Evolutionary conservation across 768 basidiomycete genomes (phyloP), one percentile per base, ranked within the genome.

Genomic region (Termitomyces sp.): DNA sequence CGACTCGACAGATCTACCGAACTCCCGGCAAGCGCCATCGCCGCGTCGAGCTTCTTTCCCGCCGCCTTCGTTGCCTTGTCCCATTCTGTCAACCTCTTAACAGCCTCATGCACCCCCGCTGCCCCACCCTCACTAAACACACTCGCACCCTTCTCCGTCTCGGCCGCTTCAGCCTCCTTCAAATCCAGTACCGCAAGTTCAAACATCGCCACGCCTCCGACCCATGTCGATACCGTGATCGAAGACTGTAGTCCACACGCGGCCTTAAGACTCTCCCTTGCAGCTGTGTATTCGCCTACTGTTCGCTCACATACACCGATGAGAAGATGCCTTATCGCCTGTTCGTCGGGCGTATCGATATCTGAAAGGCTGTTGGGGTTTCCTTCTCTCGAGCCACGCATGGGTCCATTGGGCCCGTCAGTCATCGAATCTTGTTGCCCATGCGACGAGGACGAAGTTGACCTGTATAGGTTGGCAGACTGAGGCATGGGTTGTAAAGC

Each of bases 101-200:
- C 59, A 20, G 61, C 59, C 12, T 59, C 62, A 39, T 62, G 60
- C 18, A 54, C 37, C 13, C 33, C 47, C 31, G 20, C 57, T 12
- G 55, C 60, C 2, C 24, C 58, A 9, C 64, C 51, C 54, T 47
- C 55, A 28, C 54, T n/a, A 4, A 29, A 29, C 26, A n/a, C 56
- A 51, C 56, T 41, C 61, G 69, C 55, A 39, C 52, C 64, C 51
- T 54, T 56, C 36, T 63, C 51, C 26, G 12, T 60, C 52, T 68
- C 71, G 42, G 55, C 66, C 0, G 67, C 69, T 51, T 81, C 78
- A 6, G 75, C 73, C 60, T 86, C 82, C 69, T 81, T 83, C 65
- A 92, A 71, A 57, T 87, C 85, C n/a, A 87, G 64, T 36, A 89
- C 86, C 0, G 87, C 85, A 13, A 85, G 70, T 69, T 92, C 90